Conservation (phyloP, 1,284 basidiomycete genomes). For the Fomitiporia mediterranea region DNA sequence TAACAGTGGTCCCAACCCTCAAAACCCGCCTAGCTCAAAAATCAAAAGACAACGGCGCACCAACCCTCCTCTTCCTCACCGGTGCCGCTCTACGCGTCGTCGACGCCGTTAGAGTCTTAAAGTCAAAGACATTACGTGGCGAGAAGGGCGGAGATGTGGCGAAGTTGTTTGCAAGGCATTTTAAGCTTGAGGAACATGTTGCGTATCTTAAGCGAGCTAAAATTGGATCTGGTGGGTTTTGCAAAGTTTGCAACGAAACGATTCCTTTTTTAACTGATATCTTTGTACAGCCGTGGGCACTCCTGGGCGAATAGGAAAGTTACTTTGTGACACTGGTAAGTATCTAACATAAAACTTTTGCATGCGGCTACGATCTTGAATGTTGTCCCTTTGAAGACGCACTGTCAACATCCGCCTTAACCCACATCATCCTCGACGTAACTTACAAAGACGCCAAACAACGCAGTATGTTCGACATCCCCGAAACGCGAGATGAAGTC, state of each 20-base stretch:
- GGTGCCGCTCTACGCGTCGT: constrained; percentile 76
- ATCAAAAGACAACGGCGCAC: constrained; percentile 70
- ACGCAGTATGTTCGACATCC: constrained; percentile 70
- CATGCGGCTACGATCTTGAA: constrained; percentile 10
- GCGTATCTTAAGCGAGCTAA: constrained; percentile 70
- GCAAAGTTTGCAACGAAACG: not conserved
- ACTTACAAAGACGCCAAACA: constrained; percentile 71
- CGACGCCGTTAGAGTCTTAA: constrained; percentile 69
- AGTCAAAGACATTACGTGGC: constrained; percentile 59
- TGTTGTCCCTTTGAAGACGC: constrained; percentile 47
- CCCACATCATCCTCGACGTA: constrained; percentile 76
- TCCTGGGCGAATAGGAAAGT: constrained; percentile 74
- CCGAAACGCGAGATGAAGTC: constrained; percentile 77
- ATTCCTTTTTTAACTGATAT: not conserved
- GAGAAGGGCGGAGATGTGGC: constrained; percentile 80
- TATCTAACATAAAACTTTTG: not conserved
- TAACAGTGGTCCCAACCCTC: constrained; percentile 60
- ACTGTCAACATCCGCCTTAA: constrained; percentile 62
- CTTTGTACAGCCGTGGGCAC: constrained; percentile 61
- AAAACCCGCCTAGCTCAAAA: constrained; percentile 64
- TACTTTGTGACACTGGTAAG: constrained; percentile 72
- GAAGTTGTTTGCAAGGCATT: constrained; percentile 83
- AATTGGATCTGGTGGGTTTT: constrained; percentile 44
- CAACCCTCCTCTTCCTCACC: constrained; percentile 72
- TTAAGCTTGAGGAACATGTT: constrained; percentile 78